Base-by-base conservation (phyloP, 495 filamentous ascomycete genomes). In the Penicillium ucsense region DNA sequence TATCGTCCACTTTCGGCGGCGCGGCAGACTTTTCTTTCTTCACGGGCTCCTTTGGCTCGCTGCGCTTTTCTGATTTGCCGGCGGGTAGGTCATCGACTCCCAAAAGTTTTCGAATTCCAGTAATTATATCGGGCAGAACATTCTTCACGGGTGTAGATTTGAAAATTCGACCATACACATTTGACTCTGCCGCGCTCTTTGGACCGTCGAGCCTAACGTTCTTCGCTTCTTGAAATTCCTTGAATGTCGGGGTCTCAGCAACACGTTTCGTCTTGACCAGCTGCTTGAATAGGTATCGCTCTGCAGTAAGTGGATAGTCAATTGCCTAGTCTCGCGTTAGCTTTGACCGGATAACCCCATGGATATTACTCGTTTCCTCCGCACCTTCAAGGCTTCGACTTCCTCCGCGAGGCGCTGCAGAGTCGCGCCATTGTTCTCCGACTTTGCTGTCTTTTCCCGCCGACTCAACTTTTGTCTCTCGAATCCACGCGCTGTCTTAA, bases 391-490 rank as follows among this genome's bases (percentile, higher is more conserved):
- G 32, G 82, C 83, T 30, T 77, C 68, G 37, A 89, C 73, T 66
- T 95, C 90, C 41, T 75, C 78, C 51, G 83, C 76, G n/a, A 92
- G 62, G 12, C 87, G 68, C 61, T 78, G 71, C 52, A 61, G 47
- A 11, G 55, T 58, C 53, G 54, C 49, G 2, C 35, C 36, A 34
- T 67, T 62, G 12, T 75, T 66, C n/a, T 75, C 70, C 20, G 63
- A 44, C 53, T 72, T 76, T 3, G 82, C 80, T 30, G 80, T 80
- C 63, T 85, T 89, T 27, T 85, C 70, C 34, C 89, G 70, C 45
- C 88, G 82, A 31, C 85, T 81, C 38, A 89, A 74, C 48, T 94
- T 95, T 66, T 95, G 90, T 52, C 88, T 74, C 68, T 95, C 90
- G 62, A 91, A 91, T 10, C 86, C 88, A 48, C 88, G 89, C 29